Evolutionary conservation across 140 eudicot species (phyloP).

Genomic region (Flaveria floridana): DNA sequence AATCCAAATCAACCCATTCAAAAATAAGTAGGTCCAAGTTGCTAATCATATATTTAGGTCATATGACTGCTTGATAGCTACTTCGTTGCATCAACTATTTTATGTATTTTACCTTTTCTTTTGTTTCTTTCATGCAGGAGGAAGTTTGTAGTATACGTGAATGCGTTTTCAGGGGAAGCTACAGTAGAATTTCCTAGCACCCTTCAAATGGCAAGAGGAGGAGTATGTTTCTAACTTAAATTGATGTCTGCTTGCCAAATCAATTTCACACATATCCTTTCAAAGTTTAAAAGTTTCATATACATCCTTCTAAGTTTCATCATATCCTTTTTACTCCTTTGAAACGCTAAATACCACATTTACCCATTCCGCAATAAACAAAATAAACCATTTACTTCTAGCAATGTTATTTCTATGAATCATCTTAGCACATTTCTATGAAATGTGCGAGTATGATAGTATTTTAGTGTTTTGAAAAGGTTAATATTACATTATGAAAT

Average conservation of each 20-base stretch:
- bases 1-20: background rate
- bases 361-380: background rate
- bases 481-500: background rate
- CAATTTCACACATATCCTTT: background rate
- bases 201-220: slow-evolving; percentile 98
- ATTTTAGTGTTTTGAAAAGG: background rate
- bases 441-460: background rate
- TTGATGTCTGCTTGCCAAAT: background rate
- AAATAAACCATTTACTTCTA: background rate
- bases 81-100: background rate
- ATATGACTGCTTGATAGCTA: slow-evolving; percentile 3
- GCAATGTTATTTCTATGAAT: background rate
- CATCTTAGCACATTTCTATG: background rate
- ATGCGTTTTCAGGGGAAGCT: slow-evolving; percentile 94
- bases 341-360: background rate
- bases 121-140: slow-evolving; percentile 48
- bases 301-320: background rate
- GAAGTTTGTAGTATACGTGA: slow-evolving; percentile 66
- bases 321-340: background rate
- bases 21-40: background rate
- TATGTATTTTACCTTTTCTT: background rate
- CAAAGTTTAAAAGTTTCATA: background rate
- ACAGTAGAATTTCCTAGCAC: slow-evolving; percentile 91
- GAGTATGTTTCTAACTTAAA: slow-evolving; percentile 53
- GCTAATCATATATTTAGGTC: background rate